Conservation (phyloP, 257 asterid species). For the Sherardia arvensis region DNA sequence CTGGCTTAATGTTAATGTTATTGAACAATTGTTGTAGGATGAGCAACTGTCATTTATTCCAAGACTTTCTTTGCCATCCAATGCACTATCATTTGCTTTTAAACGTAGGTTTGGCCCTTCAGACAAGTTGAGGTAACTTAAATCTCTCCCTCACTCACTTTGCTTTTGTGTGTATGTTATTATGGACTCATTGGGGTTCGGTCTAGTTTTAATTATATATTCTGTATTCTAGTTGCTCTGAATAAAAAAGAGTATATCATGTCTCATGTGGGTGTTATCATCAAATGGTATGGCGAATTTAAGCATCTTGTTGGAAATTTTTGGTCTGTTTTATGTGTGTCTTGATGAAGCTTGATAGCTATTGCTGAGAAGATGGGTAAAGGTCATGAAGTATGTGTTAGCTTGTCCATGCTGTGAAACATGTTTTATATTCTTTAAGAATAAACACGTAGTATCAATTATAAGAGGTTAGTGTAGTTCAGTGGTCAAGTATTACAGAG, state of each 20-base stretch:
- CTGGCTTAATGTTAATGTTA: neutral
- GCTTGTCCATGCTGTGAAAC: neutral
- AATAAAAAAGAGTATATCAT: neutral
- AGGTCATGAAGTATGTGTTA: neutral
- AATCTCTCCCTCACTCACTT: neutral
- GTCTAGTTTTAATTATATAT: neutral
- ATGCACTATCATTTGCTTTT: conserved; percentile 63
- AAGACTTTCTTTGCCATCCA: conserved; percentile 71
- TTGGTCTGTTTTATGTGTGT: neutral
- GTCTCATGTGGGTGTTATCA: neutral
- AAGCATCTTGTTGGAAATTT: neutral
- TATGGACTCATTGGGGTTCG: neutral
- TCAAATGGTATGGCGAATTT: neutral
- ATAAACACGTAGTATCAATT: neutral
- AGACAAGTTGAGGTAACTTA: conserved; percentile 72
- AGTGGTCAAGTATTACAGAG: neutral
- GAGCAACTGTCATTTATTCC: conserved; percentile 86
- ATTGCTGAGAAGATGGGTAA: neutral
- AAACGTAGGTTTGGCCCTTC: conserved; percentile 75
- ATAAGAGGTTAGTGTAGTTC: neutral
- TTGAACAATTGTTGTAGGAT: conserved; percentile 39
- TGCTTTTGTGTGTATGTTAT: neutral
- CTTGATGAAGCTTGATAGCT: neutral
- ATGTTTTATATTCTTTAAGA: neutral
- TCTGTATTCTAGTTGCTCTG: neutral